Conservation (phyloP, 768 basidiomycete genomes). For the Podaxis sp. region DNA sequence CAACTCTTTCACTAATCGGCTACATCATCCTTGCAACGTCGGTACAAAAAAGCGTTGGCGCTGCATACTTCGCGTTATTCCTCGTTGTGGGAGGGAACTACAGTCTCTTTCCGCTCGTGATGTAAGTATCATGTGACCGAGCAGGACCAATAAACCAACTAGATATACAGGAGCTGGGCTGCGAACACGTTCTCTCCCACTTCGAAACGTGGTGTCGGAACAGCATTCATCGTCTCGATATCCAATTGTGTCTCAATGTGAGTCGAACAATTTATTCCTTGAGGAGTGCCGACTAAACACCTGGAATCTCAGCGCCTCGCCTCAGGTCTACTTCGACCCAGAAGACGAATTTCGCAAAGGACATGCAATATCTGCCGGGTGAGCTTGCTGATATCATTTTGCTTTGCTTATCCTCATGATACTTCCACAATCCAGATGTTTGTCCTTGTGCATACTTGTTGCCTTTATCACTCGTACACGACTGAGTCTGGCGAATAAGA, state of each 20-base stretch:
- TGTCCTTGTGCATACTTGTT: slow-evolving; percentile 36
- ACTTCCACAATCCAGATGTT: slow-evolving; percentile 26
- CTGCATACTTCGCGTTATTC: slow-evolving; percentile 55
- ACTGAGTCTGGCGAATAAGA: slow-evolving; percentile 37
- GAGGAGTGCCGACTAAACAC: background rate
- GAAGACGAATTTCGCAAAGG: slow-evolving; percentile 47
- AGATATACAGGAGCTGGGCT: slow-evolving; percentile 49
- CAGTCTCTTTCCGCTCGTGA: slow-evolving; percentile 53
- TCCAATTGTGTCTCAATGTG: slow-evolving; percentile 57
- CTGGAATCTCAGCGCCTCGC: slow-evolving; percentile 37
- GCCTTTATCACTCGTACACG: slow-evolving; percentile 43
- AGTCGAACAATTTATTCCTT: slow-evolving; percentile 11
- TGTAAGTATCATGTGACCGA: slow-evolving; percentile 29
- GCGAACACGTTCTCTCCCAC: slow-evolving; percentile 56
- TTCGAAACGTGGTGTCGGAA: slow-evolving; percentile 56
- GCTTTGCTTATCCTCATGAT: background rate
- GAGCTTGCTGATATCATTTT: slow-evolving; percentile 7
- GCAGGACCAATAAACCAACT: background rate
- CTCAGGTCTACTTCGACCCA: slow-evolving; percentile 54
- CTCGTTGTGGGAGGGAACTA: slow-evolving; percentile 52
- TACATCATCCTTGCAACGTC: slow-evolving; percentile 51
- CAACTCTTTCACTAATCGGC: slow-evolving; percentile 41
- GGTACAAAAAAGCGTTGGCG: slow-evolving; percentile 46
- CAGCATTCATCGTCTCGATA: slow-evolving; percentile 56
- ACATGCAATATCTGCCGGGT: slow-evolving; percentile 54